A percentile compares a stretch with the other conserved stretches of the same genome.
Evolutionary conservation across 768 basidiomycete species (phyloP).

Genomic region (Lactarius evosmus): DNA sequence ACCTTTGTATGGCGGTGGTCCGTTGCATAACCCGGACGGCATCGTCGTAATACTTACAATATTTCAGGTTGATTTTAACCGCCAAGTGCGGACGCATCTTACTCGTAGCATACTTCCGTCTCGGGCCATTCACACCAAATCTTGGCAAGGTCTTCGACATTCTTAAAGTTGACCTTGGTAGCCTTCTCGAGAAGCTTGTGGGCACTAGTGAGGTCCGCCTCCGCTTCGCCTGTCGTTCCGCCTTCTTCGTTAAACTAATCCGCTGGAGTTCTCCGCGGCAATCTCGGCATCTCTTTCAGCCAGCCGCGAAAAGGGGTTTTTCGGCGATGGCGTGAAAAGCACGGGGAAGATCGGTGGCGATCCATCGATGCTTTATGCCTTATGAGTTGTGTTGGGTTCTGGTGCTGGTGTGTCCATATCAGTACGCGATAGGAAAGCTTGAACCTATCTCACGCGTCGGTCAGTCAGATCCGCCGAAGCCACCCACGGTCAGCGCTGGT

Average conservation of each 20-base stretch:
- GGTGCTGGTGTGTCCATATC: too few species aligned
- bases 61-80: conserved; percentile 27
- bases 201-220: conserved; percentile 78
- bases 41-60: conserved; percentile 88
- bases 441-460: too few species aligned
- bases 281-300: conserved; percentile 49
- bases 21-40: conserved; percentile 95
- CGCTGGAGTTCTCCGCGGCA: conserved; percentile 41
- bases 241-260: conserved; percentile 98
- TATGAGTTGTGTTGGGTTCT: too few species aligned
- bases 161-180: conserved; percentile 85
- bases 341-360: too few species aligned
- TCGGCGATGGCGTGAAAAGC: conserved; percentile 61
- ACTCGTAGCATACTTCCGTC: conserved; percentile 96
- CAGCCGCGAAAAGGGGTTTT: conserved; percentile 56
- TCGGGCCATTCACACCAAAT: conserved; percentile 99
- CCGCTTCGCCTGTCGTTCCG: conserved; percentile 73
- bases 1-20: conserved; percentile 84
- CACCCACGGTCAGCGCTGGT: too few species aligned
- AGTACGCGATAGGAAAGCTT: too few species aligned
- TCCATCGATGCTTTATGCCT: conserved; percentile 33
- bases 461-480: too few species aligned
- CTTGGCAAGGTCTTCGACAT: conserved; percentile 97
- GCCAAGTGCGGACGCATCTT: conserved; percentile 36
- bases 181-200: conserved; percentile 93